Conservation (phyloP, 306 rosid species). For the Mimosa pudica region DNA sequence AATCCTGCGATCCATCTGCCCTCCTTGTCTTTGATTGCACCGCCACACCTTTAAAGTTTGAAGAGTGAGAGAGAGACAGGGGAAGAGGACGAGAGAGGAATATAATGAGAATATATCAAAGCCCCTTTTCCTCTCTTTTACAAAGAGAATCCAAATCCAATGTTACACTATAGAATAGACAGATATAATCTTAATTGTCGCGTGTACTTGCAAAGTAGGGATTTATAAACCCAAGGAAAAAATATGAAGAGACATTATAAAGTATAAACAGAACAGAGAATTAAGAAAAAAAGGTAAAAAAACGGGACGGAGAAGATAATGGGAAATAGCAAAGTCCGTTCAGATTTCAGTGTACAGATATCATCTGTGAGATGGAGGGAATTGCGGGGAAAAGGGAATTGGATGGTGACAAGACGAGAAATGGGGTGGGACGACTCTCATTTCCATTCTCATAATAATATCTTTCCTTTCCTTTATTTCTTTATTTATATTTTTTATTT, state of each 20-base stretch:
- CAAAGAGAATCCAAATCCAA: not conserved
- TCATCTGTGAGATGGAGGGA: constrained; percentile 37
- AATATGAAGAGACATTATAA: not conserved
- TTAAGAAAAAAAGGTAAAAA: not conserved
- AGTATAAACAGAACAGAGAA: not conserved
- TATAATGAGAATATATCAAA: not conserved
- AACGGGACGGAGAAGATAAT: not conserved
- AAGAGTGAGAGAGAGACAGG: not conserved
- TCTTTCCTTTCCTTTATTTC: constrained; percentile 69
- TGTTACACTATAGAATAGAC: not conserved
- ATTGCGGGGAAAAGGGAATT: constrained; percentile 59
- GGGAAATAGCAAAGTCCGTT: constrained; percentile 10
- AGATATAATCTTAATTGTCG: not conserved
- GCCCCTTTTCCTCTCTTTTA: not conserved
- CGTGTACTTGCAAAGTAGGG: not conserved
- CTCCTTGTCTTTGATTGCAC: too few species aligned
- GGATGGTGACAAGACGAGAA: constrained; percentile 59
- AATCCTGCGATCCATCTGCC: too few species aligned
- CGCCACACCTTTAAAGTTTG: not conserved
- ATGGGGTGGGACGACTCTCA: constrained; percentile 57
- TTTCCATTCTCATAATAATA: constrained; percentile 56
- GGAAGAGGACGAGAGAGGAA: not conserved
- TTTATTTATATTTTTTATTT: not conserved
- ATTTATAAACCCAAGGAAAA: not conserved
- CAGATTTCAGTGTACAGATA: not conserved